A percentile compares a stretch with the other conserved stretches of the same genome.
Evolutionary conservation across 108 stramenopile genomes (phyloP).

Genomic region (Epipyxis sp.): DNA sequence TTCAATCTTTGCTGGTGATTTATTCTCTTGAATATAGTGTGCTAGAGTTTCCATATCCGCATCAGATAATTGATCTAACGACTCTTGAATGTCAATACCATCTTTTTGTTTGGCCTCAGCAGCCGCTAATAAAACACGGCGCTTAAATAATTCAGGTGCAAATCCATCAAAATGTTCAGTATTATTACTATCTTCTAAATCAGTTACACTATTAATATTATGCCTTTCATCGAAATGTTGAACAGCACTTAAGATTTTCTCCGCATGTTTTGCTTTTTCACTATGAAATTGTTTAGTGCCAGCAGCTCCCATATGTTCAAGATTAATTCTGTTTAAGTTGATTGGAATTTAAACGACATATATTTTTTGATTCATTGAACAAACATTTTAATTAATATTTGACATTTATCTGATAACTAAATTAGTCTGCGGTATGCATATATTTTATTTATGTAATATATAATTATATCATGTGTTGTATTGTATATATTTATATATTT

Average conservation of each 20-base stretch:
- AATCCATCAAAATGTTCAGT: not conserved
- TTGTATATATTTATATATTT: too few relatives aligned
- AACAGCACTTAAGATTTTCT: not conserved
- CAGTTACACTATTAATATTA: too few relatives aligned
- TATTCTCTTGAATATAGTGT: not conserved
- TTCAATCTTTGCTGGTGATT: not conserved
- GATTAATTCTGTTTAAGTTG: not conserved
- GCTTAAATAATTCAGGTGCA: not conserved
- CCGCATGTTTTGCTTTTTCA: slow-evolving; percentile 12
- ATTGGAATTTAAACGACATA: not conserved
- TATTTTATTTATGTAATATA: too few relatives aligned
- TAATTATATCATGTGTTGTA: too few relatives aligned
- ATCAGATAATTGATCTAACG: not conserved
- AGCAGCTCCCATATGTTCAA: slow-evolving; percentile 3
- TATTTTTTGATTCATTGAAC: slow-evolving; percentile 17
- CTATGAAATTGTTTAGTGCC: not conserved
- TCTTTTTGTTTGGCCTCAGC: slow-evolving; percentile 5
- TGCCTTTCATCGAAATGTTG: too few relatives aligned
- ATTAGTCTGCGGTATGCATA: too few relatives aligned
- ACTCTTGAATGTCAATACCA: not conserved
- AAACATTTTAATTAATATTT: too few relatives aligned
- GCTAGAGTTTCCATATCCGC: not conserved
- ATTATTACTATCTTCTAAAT: not conserved
- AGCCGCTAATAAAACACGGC: not conserved
- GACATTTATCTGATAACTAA: too few relatives aligned